A percentile compares a stretch with the other conserved stretches of the same genome.
These are phyloP conservation scores for Colletotrichum coccodes DNA, from an alignment of 2,329 filamentous ascomycete species.

Conservation along the genomic window DNA sequence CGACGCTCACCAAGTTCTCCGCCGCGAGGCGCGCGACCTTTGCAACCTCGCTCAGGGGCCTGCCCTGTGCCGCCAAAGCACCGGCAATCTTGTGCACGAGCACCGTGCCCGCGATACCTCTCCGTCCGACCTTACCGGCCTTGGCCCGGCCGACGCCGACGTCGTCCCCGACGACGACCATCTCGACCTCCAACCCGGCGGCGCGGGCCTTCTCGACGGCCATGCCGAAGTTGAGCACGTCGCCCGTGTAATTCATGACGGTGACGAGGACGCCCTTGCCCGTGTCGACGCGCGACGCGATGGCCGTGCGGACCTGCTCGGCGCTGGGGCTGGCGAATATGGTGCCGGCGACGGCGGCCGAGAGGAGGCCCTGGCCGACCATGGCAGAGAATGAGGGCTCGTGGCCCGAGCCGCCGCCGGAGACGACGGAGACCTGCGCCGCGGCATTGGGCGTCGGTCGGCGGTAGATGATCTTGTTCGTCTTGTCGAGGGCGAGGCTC, in stretches of 20 bases:
- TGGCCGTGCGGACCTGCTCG: slow-evolving; percentile 77
- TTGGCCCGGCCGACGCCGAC: slow-evolving; percentile 85
- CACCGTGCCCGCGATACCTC: slow-evolving; percentile 92
- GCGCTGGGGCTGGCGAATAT: slow-evolving; percentile 82
- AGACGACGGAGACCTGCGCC: slow-evolving; percentile 80
- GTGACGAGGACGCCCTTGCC: slow-evolving; percentile 84
- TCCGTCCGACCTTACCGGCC: slow-evolving; percentile 90
- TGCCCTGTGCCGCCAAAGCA: slow-evolving; percentile 80
- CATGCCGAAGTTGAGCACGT: slow-evolving; percentile 93
- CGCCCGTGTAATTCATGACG: slow-evolving; percentile 95
- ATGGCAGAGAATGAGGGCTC: slow-evolving; percentile 83
- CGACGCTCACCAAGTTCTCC: slow-evolving; percentile 84
- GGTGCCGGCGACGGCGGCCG: slow-evolving; percentile 81
- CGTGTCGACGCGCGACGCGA: slow-evolving; percentile 71
- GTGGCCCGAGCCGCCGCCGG: slow-evolving; percentile 87
- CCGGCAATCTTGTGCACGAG: slow-evolving; percentile 92
- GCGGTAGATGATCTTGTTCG: slow-evolving; percentile 87
- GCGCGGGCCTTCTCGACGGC: slow-evolving; percentile 92
- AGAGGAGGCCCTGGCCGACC: slow-evolving; percentile 79
- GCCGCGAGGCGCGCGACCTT: slow-evolving; percentile 77
- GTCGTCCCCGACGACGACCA: slow-evolving; percentile 93
- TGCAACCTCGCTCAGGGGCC: slow-evolving; percentile 75
- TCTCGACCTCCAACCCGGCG: slow-evolving; percentile 80
- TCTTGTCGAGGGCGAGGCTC: slow-evolving; percentile 78
- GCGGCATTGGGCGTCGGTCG: slow-evolving; percentile 59